Evolutionary conservation across 257 asterid species (phyloP), one percentile per base, ranked within the genome.

Genomic region (Solanum lycopersicoides): DNA sequence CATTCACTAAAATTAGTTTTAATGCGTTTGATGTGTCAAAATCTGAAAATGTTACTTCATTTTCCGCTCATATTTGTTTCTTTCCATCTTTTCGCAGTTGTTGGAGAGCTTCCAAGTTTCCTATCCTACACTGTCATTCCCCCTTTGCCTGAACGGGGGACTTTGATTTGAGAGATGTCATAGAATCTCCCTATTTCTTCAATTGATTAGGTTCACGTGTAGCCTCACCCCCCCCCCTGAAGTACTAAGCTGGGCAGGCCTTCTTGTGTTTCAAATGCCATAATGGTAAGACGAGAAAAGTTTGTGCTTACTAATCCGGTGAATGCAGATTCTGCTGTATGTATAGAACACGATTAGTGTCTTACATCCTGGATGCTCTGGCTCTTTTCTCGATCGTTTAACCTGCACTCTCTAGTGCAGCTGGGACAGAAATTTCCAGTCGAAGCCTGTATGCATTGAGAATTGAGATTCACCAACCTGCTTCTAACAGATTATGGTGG

Each of bases 61-160:
- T 47, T 10, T 28, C 69, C 12, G 3, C 69, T 82, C 85, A 50
- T 82, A 82, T 50, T 79, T 79, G 42, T 79, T 79, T 47, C 18
- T 50, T 45, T 82, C 69, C 68, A n/a, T 87, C 72, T 87, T 88
- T 87, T 87, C 63, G 91, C 98, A 95, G 99, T 87, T 97, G 88
- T 89, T 95, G 95, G 96, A 91, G 90, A 86, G 95, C 90, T 96
- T 97, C 87, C 90, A 97, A 88, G 88, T 77, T 86, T 92, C 98
- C 84, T 97, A 95, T 90, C 99, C 99, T 63, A 63, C 94, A 39
- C 74, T 95, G 88, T 3, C 92, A 28, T 97, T 97, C 90, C 99
- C n/a, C 92, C 95, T 25, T 89, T 97, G 93, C 99, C 99, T 3
- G 98, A 93, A 63, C 92, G 97, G 99, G 99, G 30, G 96, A 94